Conservation (phyloP, 1,284 basidiomycete genomes). For the Sparassis latifolia region DNA sequence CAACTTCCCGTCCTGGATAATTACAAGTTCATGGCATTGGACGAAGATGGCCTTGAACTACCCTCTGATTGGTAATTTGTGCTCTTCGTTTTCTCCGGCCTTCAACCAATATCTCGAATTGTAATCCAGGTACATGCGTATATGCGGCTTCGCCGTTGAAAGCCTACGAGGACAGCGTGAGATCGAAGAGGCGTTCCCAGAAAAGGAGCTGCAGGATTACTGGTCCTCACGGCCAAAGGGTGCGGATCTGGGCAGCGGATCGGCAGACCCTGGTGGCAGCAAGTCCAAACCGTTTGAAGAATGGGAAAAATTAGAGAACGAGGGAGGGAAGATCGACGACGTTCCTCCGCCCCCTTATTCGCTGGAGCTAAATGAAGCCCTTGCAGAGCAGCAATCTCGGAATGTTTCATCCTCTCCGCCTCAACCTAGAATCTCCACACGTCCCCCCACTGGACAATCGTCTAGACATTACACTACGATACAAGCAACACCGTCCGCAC, state of each 20-base stretch:
- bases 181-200: conserved; percentile 58
- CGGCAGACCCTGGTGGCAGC: conserved; percentile 22
- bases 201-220: conserved; percentile 69
- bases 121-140: conserved; percentile 62
- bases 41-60: conserved; percentile 65
- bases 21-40: conserved; percentile 58
- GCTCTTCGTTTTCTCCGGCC: neutral
- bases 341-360: conserved; percentile 64
- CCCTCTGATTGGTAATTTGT: conserved; percentile 61
- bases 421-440: too few species aligned
- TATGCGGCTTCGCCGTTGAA: conserved; percentile 66
- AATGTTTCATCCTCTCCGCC: too few species aligned
- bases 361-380: conserved; percentile 10
- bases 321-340: conserved; percentile 41
- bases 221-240: conserved; percentile 58
- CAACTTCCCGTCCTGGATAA: conserved; percentile 51
- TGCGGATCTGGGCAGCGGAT: conserved; percentile 32
- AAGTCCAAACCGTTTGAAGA: conserved; percentile 35
- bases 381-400: too few species aligned
- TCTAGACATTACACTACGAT: too few species aligned
- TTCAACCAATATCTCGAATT: neutral
- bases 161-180: conserved; percentile 54
- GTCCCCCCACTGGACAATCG: too few species aligned
- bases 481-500: too few species aligned
- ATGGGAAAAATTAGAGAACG: conserved; percentile 28